Conservation (phyloP, 495 filamentous ascomycete species). For the Penicillium malachiteum region DNA sequence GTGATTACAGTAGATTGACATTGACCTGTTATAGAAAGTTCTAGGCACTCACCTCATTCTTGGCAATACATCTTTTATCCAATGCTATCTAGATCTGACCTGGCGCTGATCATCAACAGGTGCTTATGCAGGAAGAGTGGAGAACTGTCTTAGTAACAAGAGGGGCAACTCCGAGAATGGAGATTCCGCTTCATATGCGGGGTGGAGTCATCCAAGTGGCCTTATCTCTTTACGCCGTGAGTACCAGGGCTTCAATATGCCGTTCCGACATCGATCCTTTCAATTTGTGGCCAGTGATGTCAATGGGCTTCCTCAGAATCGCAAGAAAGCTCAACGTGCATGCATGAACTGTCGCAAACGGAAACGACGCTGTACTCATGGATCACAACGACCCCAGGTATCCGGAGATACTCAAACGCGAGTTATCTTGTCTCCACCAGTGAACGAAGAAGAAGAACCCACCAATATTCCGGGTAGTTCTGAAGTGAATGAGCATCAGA, state of each 20-base stretch:
- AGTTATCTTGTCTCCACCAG: not conserved
- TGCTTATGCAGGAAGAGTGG: no score
- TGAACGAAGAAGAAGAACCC: not conserved
- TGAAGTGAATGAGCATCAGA: not conserved
- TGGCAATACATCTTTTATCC: no score
- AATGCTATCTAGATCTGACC: no score
- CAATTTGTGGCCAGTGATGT: slow-evolving; percentile 2
- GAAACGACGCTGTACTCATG: slow-evolving; percentile 5
- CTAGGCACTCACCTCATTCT: no score
- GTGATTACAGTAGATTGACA: not conserved
- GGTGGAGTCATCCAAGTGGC: not conserved
- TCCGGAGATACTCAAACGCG: not conserved
- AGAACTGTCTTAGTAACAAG: no score
- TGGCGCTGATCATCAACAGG: no score
- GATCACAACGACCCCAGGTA: not conserved
- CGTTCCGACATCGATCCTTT: not conserved
- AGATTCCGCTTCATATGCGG: not conserved
- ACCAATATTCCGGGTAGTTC: not conserved
- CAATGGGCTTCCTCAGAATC: slow-evolving; percentile 1
- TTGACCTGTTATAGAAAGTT: no score
- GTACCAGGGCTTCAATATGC: not conserved
- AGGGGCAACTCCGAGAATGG: not conserved
- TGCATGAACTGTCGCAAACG: slow-evolving; percentile 3
- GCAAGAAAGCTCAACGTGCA: slow-evolving; percentile 1
- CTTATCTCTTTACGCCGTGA: not conserved